Percentiles rank a stretch among this genome's conserved stretches.
Conservation (phyloP, 805 yeast genomes). For the Wickerhamomyces pijperi region DNA sequence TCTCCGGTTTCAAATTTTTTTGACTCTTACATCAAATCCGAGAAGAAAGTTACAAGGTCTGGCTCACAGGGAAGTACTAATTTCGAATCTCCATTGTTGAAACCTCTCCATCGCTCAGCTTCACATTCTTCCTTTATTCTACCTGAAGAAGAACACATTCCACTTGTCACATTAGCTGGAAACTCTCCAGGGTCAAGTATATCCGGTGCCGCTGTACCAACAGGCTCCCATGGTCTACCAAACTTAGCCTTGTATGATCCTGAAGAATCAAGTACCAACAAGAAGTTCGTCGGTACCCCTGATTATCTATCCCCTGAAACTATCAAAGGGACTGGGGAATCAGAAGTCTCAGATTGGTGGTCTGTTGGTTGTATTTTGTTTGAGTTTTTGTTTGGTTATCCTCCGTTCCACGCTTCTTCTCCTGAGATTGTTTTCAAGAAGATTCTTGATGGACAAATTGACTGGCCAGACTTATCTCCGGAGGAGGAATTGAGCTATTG, state of each 20-base stretch:
- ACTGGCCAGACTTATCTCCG: conserved; percentile 68
- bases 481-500: conserved; percentile 45
- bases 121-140: conserved; percentile 50
- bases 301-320: conserved; percentile 97
- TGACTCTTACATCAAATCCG: conserved; percentile 16
- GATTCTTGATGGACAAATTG: conserved; percentile 60
- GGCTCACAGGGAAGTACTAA: conserved; percentile 9
- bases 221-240: background rate
- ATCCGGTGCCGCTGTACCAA: too few species aligned
- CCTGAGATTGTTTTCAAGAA: conserved; percentile 78
- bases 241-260: conserved; percentile 65
- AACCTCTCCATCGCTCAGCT: conserved; percentile 36
- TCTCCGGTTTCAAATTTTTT: conserved; percentile 21
- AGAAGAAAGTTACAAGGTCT: conserved; percentile 8
- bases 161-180: background rate
- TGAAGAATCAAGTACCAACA: conserved; percentile 34
- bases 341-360: conserved; percentile 94
- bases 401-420: conserved; percentile 82
- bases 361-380: conserved; percentile 91
- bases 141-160: conserved; percentile 33
- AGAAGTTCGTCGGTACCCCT: conserved; percentile 90
- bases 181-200: conserved; percentile 3
- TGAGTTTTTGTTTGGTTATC: conserved; percentile 85
- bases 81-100: conserved; percentile 35
- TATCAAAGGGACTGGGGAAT: conserved; percentile 73